Percentiles rank a stretch among this genome's conserved stretches.
These are phyloP conservation scores for Graphilbum fragrans DNA, from an alignment of 2,329 filamentous ascomycete genomes.

Conservation along the genomic window DNA sequence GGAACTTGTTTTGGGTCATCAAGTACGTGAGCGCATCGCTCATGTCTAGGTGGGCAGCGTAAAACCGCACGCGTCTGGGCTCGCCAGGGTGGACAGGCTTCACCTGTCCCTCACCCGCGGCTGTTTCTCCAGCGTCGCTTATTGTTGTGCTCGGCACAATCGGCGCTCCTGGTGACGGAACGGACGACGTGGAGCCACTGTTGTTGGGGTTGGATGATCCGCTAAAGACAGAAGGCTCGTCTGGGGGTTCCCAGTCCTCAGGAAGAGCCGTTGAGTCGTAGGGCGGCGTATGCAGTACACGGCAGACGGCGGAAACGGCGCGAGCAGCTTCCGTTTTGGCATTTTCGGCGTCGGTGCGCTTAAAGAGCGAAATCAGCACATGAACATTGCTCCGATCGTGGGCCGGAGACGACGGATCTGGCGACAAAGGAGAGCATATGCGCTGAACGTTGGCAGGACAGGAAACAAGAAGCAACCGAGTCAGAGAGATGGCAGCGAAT, in stretches of 20 bases:
- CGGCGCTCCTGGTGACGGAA: not conserved
- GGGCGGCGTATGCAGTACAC: conserved; percentile 35
- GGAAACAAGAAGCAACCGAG: conserved; percentile 41
- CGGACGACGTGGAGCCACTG: not conserved
- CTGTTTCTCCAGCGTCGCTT: too few species aligned
- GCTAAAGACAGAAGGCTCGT: conserved; percentile 10
- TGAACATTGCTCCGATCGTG: conserved; percentile 22
- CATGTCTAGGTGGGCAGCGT: conserved; percentile 28
- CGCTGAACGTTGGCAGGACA: conserved; percentile 38
- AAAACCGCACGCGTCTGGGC: conserved; percentile 25
- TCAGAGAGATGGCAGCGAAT: conserved; percentile 45
- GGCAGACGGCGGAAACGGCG: conserved; percentile 37
- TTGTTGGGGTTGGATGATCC: too few species aligned
- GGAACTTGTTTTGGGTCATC: conserved; percentile 45
- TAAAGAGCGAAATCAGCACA: conserved; percentile 26
- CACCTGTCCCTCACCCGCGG: too few species aligned
- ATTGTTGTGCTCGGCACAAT: too few species aligned
- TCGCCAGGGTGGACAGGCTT: not conserved
- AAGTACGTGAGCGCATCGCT: conserved; percentile 34
- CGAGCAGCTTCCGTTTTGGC: conserved; percentile 49
- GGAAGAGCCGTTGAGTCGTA: conserved; percentile 13
- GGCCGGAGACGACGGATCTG: conserved; percentile 22
- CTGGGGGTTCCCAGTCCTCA: conserved; percentile 20
- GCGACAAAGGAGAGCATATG: conserved; percentile 29
- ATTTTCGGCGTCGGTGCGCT: conserved; percentile 35